Conservation (phyloP, 768 basidiomycete genomes). For the Floccularia luteovirens region DNA sequence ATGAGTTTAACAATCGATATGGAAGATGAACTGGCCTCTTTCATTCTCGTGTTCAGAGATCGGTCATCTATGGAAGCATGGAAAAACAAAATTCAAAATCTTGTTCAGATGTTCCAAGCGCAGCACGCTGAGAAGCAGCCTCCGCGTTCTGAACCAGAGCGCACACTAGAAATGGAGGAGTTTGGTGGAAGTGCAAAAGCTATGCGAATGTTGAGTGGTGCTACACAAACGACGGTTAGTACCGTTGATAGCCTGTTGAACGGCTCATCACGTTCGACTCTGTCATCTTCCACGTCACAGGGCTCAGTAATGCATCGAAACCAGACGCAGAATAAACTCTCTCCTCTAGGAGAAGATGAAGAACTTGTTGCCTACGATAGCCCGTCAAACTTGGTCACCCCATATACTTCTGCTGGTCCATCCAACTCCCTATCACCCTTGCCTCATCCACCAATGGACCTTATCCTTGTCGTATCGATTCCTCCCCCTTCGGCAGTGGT, state of each 20-base stretch:
- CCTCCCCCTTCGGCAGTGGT: conserved; percentile 66
- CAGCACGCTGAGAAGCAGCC: conserved; percentile 29
- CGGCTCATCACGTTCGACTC: conserved; percentile 56
- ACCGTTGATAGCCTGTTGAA: conserved; percentile 65
- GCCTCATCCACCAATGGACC: conserved; percentile 82
- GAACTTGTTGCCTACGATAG: conserved; percentile 53
- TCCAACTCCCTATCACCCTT: conserved; percentile 78
- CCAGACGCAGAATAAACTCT: conserved; percentile 41
- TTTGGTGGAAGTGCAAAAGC: conserved; percentile 74
- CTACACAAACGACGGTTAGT: conserved; percentile 57
- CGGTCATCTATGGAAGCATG: conserved; percentile 84
- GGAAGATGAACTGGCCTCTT: conserved; percentile 95
- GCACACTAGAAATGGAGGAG: conserved; percentile 57
- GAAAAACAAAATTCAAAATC: conserved; percentile 73
- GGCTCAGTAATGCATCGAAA: conserved; percentile 36
- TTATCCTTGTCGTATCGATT: conserved; percentile 87
- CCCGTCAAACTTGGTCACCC: conserved; percentile 53
- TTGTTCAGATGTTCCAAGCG: conserved; percentile 66
- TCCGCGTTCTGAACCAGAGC: conserved; percentile 29
- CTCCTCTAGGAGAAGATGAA: conserved; percentile 68
- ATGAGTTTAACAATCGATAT: conserved; percentile 95
- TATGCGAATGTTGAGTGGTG: conserved; percentile 74
- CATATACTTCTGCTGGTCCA: conserved; percentile 65
- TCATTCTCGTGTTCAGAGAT: conserved; percentile 94
- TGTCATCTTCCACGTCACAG: conserved; percentile 71